Evolutionary conservation across 148 eudicot genomes (phyloP), one percentile per base, ranked within the genome.

Genomic region (Cornus suecica): DNA sequence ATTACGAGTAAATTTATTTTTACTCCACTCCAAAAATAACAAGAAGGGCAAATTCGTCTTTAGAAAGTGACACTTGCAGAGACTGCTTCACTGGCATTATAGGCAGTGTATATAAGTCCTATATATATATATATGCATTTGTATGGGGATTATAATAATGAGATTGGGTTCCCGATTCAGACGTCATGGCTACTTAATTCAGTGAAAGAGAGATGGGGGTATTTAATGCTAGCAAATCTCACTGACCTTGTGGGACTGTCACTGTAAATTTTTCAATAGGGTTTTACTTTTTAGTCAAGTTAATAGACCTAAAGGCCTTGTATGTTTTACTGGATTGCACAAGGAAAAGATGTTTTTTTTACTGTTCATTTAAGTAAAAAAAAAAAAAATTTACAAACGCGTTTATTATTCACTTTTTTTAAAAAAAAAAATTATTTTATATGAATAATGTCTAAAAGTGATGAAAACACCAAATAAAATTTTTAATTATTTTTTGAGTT

Each of bases 231-330:
- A 34, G 72, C 16, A 69, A 75, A 66, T 72, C 61, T 65, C 42
- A 80, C 68, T 75, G 67, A 65, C 5, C 30, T 67, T 73, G 62
- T 37, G 51, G 77, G 69, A 65, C 61, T 28, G 66, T 62, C 60
- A 68, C 68, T 73, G 60, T 67, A 70, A 70, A 48, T 8, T 70
- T 52, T 58, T 7, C 1, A 20, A 20, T 6, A 18, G 23, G 6
- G 24, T 58, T 1, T 58, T 4, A n/a, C n/a, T n/a, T n/a, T n/a
- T n/a, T n/a, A 18, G 25, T 5, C 0, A 58, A 22, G 25, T 58
- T 58, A 58, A 1, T 18, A 58, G 23, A 56, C n/a, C 61, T 15
- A 51, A 51, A 16, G 9, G 2, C 13, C n/a, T n/a, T n/a, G n/a
- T n/a, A n/a, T n/a, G n/a, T n/a, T n/a, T n/a, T n/a, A n/a, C n/a